Conservation (phyloP, 2,329 filamentous ascomycete species). For the Xylaria sp. region DNA sequence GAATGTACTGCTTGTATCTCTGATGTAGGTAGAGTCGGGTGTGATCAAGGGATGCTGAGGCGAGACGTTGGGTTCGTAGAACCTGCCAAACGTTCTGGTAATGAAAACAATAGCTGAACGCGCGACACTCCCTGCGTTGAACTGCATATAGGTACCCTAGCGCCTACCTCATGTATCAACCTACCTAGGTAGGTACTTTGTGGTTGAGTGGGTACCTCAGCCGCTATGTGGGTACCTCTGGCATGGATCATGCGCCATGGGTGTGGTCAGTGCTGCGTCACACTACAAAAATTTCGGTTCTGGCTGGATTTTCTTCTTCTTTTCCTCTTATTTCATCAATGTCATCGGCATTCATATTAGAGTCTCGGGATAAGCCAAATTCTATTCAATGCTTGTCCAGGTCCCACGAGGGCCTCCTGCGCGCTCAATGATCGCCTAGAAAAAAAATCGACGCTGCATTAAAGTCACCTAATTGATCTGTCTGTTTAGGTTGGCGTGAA, state of each 20-base stretch:
- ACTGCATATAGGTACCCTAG: too few species aligned
- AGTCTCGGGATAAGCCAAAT: constrained; percentile 92
- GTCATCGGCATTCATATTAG: constrained; percentile 95
- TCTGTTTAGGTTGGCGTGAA: constrained; percentile 54
- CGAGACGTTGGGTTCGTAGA: constrained; percentile 5
- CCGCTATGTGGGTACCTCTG: not conserved
- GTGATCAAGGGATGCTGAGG: constrained; percentile 11
- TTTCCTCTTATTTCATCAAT: constrained; percentile 71
- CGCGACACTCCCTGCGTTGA: not conserved
- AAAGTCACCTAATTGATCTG: constrained; percentile 70
- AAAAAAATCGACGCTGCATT: constrained; percentile 76
- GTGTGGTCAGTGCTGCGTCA: constrained; percentile 37
- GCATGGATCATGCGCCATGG: constrained; percentile 12
- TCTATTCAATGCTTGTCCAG: constrained; percentile 89
- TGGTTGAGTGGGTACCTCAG: not conserved
- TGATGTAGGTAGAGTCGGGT: not conserved
- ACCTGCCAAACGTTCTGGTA: constrained; percentile 19
- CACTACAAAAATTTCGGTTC: constrained; percentile 30
- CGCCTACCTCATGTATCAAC: not conserved
- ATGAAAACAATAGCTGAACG: constrained; percentile 29
- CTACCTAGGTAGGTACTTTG: constrained; percentile 3
- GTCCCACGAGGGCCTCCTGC: constrained; percentile 82
- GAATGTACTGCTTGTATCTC: not conserved
- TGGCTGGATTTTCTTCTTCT: constrained; percentile 47
- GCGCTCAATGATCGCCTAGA: constrained; percentile 99